These are phyloP conservation scores for Phytopythium helicoides DNA, from an alignment of 352 stramenopile genomes.

Conservation along the genomic window DNA sequence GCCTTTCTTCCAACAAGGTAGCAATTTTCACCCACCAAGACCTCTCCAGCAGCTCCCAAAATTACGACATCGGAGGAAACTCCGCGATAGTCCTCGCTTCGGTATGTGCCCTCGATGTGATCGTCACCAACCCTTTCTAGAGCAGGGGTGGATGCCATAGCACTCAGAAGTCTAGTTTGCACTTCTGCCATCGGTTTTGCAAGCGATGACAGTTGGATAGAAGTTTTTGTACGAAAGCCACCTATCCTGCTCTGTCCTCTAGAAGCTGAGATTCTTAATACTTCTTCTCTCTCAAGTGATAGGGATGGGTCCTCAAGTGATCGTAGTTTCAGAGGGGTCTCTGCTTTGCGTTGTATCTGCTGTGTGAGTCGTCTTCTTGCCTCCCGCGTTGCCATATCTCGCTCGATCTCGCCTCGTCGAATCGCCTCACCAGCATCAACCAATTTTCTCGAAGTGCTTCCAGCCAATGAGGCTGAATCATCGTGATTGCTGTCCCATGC, in stretches of 20 bases:
- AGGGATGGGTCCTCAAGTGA: slow-evolving; percentile 47
- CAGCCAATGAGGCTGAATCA: slow-evolving; percentile 7
- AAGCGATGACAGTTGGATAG: slow-evolving; percentile 8
- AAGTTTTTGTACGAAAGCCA: slow-evolving; percentile 11
- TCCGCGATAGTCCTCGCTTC: slow-evolving; percentile 53
- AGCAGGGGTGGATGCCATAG: not conserved
- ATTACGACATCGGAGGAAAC: slow-evolving; percentile 45
- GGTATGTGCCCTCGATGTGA: slow-evolving; percentile 31
- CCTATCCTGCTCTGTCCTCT: slow-evolving; percentile 11
- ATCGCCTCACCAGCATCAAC: slow-evolving; percentile 37
- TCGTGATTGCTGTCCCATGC: slow-evolving; percentile 2
- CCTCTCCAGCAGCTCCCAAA: slow-evolving; percentile 31
- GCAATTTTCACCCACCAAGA: slow-evolving; percentile 57
- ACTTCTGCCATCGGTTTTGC: not conserved
- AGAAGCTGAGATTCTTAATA: slow-evolving; percentile 7
- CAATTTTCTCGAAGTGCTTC: slow-evolving; percentile 11
- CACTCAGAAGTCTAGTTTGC: too few species aligned
- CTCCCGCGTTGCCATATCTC: slow-evolving; percentile 42
- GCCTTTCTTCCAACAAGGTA: slow-evolving; percentile 38
- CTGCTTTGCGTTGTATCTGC: slow-evolving; percentile 32
- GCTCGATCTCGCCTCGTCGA: slow-evolving; percentile 40
- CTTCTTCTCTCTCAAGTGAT: slow-evolving; percentile 48
- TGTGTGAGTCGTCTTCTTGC: slow-evolving; percentile 24
- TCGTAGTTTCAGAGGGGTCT: slow-evolving; percentile 42
- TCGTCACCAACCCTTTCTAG: not conserved